phyloP scores from a whole-genome alignment of 2,329 filamentous ascomycete genomes.

The Onygenales sp. region DNA sequence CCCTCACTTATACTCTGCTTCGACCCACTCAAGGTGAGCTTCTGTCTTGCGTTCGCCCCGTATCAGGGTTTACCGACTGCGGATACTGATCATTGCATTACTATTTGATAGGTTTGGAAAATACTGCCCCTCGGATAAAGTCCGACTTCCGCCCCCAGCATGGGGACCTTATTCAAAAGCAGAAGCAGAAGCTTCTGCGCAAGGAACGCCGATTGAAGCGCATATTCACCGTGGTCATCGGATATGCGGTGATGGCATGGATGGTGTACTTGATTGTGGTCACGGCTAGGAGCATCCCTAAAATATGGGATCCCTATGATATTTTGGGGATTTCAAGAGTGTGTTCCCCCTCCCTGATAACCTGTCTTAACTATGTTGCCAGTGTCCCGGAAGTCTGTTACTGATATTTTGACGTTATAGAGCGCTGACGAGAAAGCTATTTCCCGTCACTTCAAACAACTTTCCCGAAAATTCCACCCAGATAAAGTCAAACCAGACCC shows the following conservation, averaged over 20 bases:
- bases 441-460: slow-evolving; percentile 78
- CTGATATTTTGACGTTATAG: slow-evolving; percentile 32
- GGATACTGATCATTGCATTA: slow-evolving; percentile 9
- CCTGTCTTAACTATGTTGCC: background rate
- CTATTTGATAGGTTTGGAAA: slow-evolving; percentile 52
- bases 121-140: slow-evolving; percentile 71
- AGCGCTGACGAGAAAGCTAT: slow-evolving; percentile 81
- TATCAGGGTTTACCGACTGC: slow-evolving; percentile 18
- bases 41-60: background rate
- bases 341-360: slow-evolving; percentile 20
- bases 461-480: slow-evolving; percentile 81
- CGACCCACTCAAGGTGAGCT: slow-evolving; percentile 59
- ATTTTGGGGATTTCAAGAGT: slow-evolving; percentile 81
- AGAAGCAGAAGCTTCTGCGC: slow-evolving; percentile 79
- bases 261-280: slow-evolving; percentile 87
- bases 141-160: slow-evolving; percentile 73
- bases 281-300: slow-evolving; percentile 60
- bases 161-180: slow-evolving; percentile 70
- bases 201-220: slow-evolving; percentile 84
- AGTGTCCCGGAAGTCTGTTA: background rate
- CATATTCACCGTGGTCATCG: slow-evolving; percentile 61
- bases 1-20: slow-evolving; percentile 80
- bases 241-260: slow-evolving; percentile 75
- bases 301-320: slow-evolving; percentile 95
- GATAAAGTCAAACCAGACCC: slow-evolving; percentile 83